These are phyloP conservation scores for Neurospora sp. DNA, from an alignment of 495 filamentous ascomycete genomes.

Conservation along the genomic window DNA sequence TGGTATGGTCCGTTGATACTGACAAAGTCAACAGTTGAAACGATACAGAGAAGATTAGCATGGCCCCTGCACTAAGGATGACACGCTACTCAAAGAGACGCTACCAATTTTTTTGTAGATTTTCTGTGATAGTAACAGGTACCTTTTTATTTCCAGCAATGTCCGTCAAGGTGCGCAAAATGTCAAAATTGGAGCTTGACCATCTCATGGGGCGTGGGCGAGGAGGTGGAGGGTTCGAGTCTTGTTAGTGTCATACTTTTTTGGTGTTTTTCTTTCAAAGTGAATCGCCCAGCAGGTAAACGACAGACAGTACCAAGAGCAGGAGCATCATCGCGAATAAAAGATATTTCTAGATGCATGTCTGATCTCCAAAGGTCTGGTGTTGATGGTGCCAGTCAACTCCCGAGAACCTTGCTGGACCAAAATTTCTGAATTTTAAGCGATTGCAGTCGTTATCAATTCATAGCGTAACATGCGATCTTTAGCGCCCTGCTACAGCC, in stretches of 20 bases:
- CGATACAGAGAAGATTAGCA: conserved; percentile 84
- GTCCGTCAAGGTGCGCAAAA: neutral
- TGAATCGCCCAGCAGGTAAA: neutral
- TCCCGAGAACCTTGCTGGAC: neutral
- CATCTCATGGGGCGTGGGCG: neutral
- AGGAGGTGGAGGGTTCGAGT: conserved; percentile 8
- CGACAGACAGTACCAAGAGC: neutral
- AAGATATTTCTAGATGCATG: neutral
- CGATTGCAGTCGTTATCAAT: neutral
- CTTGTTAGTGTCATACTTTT: neutral
- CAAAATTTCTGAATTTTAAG: conserved; percentile 6
- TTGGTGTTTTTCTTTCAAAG: neutral
- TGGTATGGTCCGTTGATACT: conserved; percentile 9
- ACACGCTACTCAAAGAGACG: conserved; percentile 96
- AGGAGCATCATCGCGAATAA: neutral
- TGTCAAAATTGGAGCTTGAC: neutral
- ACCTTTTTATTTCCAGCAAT: neutral
- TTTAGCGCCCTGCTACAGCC: neutral
- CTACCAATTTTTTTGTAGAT: conserved; percentile 32
- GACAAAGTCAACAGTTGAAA: conserved; percentile 18
- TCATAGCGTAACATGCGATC: neutral
- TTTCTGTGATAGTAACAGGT: neutral
- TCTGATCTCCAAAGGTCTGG: neutral
- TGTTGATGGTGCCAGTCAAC: neutral
- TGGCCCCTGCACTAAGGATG: conserved; percentile 99